These are phyloP conservation scores for Oxyria digyna DNA, from an alignment of 148 eudicot genomes.

Conservation along the genomic window DNA sequence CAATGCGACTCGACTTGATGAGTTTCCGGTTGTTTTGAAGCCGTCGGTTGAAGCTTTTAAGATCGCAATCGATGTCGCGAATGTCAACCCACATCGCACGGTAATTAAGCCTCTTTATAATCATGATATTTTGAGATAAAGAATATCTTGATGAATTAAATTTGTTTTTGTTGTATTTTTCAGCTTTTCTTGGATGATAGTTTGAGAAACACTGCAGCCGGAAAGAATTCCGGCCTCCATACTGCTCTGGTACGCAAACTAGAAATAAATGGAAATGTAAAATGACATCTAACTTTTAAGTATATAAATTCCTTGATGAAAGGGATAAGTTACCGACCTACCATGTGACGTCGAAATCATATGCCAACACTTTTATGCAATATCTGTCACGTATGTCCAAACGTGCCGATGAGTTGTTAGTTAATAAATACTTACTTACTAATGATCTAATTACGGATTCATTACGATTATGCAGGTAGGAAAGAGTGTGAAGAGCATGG, in stretches of 20 bases:
- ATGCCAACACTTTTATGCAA: neutral
- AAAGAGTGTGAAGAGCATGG: slow-evolving; percentile 30
- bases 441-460: too few relatives aligned
- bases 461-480: slow-evolving; percentile 39
- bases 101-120: slow-evolving; percentile 19
- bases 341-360: neutral
- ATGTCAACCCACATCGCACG: slow-evolving; percentile 58
- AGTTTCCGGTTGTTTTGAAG: slow-evolving; percentile 59
- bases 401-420: too few relatives aligned
- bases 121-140: neutral
- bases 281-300: neutral
- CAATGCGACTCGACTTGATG: slow-evolving; percentile 45
- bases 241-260: slow-evolving; percentile 48
- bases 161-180: slow-evolving; percentile 1
- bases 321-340: too few relatives aligned
- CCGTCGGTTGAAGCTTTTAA: slow-evolving; percentile 64
- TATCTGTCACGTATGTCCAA: neutral
- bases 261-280: neutral
- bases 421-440: too few relatives aligned
- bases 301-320: too few relatives aligned
- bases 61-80: slow-evolving; percentile 52
- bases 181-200: slow-evolving; percentile 85
- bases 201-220: slow-evolving; percentile 52
- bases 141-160: neutral
- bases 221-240: slow-evolving; percentile 53